phyloP scores from a whole-genome alignment of 371 early-diverging fungal species.

The Circinella umbellata region DNA sequence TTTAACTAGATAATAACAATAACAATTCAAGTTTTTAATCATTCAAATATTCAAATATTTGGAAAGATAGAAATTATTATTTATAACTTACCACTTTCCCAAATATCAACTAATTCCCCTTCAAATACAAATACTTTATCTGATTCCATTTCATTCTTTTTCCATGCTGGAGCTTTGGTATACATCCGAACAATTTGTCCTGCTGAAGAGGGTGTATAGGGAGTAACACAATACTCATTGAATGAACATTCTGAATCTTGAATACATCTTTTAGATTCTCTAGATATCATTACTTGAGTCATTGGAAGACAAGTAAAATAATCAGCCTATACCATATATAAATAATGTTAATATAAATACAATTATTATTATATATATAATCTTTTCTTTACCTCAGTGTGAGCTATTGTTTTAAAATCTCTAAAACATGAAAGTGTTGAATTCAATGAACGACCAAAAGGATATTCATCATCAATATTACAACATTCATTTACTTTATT shows the following conservation, averaged over 20 bases:
- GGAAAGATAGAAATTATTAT: not conserved
- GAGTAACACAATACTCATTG: slow-evolving; percentile 52
- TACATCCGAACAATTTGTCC: slow-evolving; percentile 65
- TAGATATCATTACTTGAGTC: slow-evolving; percentile 30
- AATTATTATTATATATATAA: too few species aligned
- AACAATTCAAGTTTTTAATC: not conserved
- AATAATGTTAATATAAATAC: too few species aligned
- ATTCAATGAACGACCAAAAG: slow-evolving; percentile 59
- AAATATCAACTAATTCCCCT: slow-evolving; percentile 67
- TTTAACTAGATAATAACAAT: slow-evolving; percentile 46
- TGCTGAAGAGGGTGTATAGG: slow-evolving; percentile 57
- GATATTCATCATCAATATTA: slow-evolving; percentile 47
- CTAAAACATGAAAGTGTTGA: slow-evolving; percentile 56
- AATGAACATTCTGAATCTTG: slow-evolving; percentile 35
- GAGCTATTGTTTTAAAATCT: slow-evolving; percentile 16
- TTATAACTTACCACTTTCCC: slow-evolving; percentile 54
- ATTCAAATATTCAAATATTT: not conserved
- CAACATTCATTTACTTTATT: slow-evolving; percentile 50
- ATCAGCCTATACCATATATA: slow-evolving; percentile 15
- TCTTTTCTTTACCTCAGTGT: not conserved
- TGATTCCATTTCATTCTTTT: slow-evolving; percentile 2
- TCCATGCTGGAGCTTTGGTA: slow-evolving; percentile 45
- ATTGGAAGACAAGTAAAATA: slow-evolving; percentile 44
- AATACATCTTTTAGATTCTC: slow-evolving; percentile 43
- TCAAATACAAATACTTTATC: slow-evolving; percentile 53